A percentile compares a stretch with the other conserved stretches of the same genome.
Evolutionary conservation across 1,284 basidiomycete genomes (phyloP).

Genomic region (Microbotryum intermedium): DNA sequence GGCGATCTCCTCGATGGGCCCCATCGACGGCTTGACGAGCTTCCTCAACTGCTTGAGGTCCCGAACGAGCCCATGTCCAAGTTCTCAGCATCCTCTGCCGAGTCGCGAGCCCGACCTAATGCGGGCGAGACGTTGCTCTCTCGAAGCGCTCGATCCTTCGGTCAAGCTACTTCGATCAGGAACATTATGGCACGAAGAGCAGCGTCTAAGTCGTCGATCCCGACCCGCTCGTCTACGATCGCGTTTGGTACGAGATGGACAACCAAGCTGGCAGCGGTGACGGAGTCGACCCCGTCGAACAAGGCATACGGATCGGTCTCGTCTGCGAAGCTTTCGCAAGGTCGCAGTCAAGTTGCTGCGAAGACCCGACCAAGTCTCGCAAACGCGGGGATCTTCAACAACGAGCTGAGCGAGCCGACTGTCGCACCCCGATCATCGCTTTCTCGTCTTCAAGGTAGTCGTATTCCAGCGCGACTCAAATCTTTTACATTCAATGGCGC

Average conservation of each 20-base stretch:
- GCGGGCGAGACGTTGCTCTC: background rate
- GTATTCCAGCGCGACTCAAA: too few species aligned
- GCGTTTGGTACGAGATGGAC: background rate
- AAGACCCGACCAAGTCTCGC: background rate
- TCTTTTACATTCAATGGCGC: too few species aligned
- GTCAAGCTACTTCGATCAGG: slow-evolving; percentile 1
- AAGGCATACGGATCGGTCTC: background rate
- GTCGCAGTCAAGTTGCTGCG: background rate
- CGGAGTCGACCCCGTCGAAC: background rate
- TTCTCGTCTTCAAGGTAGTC: too few species aligned
- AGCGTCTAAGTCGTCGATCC: slow-evolving; percentile 9
- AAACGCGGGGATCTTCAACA: too few species aligned
- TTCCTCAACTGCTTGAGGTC: background rate
- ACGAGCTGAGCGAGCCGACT: too few species aligned
- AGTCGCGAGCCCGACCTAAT: slow-evolving; percentile 1
- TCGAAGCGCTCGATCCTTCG: slow-evolving; percentile 8
- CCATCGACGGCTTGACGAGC: too few species aligned
- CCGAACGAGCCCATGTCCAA: slow-evolving; percentile 16
- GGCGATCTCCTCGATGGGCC: too few species aligned
- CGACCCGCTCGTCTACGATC: slow-evolving; percentile 10
- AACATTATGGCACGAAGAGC: slow-evolving; percentile 3
- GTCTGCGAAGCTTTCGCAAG: background rate
- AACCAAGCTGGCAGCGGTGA: background rate
- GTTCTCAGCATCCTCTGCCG: slow-evolving; percentile 21
- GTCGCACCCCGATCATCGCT: too few species aligned